Conservation (phyloP, 2,329 filamentous ascomycete genomes). For the Fusarium sp. region DNA sequence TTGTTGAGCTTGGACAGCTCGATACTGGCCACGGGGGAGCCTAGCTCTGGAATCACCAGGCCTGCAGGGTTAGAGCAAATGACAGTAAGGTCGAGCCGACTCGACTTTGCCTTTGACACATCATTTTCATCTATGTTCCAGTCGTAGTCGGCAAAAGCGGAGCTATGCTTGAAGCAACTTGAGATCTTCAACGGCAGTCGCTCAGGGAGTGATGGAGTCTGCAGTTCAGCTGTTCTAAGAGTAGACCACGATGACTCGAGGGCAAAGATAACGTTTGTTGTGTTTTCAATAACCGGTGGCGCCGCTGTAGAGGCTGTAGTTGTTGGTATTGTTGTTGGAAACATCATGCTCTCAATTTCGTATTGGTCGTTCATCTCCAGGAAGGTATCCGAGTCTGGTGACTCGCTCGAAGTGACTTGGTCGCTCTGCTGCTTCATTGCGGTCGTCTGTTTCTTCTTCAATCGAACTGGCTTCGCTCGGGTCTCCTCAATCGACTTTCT, state of each 20-base stretch:
- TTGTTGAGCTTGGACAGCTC: background rate
- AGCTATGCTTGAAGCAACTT: background rate
- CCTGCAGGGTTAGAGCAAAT: background rate
- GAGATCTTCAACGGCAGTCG: background rate
- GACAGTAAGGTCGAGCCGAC: background rate
- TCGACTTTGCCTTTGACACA: accelerated
- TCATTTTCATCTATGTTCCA: background rate
- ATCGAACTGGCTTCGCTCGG: background rate
- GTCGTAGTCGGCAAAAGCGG: background rate
- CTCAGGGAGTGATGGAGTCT: background rate
- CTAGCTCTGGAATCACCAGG: accelerated
- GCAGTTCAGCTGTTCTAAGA: accelerated
- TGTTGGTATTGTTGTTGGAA: background rate
- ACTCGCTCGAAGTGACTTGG: background rate
- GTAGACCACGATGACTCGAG: background rate
- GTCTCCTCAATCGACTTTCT: background rate
- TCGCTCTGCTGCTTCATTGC: accelerated
- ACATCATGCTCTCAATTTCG: background rate
- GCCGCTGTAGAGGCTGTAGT: background rate
- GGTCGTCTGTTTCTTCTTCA: background rate
- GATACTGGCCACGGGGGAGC: background rate
- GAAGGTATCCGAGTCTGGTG: background rate
- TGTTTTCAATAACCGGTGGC: background rate
- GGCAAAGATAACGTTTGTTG: background rate
- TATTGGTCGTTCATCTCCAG: background rate